Evolutionary conservation across 1,139 yeast species (phyloP).

Genomic region (Blastobotrys persicus): DNA sequence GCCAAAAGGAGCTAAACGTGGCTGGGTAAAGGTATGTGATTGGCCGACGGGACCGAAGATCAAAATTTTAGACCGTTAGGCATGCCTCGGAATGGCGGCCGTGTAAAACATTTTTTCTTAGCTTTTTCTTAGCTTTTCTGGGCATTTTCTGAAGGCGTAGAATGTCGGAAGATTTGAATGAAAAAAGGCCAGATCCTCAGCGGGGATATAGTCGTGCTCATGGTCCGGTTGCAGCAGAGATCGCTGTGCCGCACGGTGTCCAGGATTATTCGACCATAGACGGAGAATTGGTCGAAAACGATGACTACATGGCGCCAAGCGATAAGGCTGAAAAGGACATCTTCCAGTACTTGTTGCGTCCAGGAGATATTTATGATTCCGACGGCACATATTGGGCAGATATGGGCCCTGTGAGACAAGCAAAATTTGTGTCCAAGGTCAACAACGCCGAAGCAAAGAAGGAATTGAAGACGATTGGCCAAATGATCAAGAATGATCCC

Average conservation of each 20-base stretch:
- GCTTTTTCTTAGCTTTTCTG: not conserved
- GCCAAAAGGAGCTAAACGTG: not conserved
- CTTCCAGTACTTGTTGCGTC: conserved; percentile 35
- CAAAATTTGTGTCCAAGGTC: conserved; percentile 32
- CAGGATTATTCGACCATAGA: conserved; percentile 37
- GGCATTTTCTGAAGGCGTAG: not conserved
- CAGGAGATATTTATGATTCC: conserved; percentile 33
- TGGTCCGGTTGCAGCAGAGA: conserved; percentile 36
- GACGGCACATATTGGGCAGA: conserved; percentile 42
- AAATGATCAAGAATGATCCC: conserved; percentile 37
- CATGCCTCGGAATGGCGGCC: not conserved
- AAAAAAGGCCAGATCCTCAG: conserved; percentile 4
- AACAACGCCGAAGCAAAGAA: conserved; percentile 32
- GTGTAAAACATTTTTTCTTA: not conserved
- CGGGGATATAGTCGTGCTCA: conserved; percentile 25
- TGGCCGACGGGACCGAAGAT: conserved; percentile 3
- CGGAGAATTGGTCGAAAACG: conserved; percentile 30
- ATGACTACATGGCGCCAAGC: conserved; percentile 24
- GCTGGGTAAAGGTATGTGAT: not conserved
- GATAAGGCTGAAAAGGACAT: conserved; percentile 37
- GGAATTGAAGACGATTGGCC: conserved; percentile 30
- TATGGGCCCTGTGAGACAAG: conserved; percentile 32
- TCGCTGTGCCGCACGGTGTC: conserved; percentile 39
- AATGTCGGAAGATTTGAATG: conserved; percentile 2
- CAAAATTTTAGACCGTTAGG: not conserved